phyloP scores from a whole-genome alignment of 1,284 basidiomycete genomes.

The Fomes fomentarius region DNA sequence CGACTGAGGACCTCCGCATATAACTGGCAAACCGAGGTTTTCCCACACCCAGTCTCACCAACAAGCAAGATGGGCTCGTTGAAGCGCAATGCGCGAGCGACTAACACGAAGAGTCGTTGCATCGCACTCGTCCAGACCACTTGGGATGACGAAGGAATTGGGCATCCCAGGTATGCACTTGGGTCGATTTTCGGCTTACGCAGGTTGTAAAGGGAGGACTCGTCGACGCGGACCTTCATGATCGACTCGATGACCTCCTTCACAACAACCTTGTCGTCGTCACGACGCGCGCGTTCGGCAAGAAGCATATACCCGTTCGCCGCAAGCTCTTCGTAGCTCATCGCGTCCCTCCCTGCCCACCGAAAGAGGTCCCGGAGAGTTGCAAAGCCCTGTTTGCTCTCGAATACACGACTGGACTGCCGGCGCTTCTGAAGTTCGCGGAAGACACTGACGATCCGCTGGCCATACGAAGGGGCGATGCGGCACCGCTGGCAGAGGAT shows the following conservation, averaged over 20 bases:
- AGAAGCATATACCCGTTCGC: conserved; percentile 98
- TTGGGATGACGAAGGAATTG: conserved; percentile 50
- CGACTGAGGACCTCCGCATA: conserved; percentile 74
- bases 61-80: conserved; percentile 98
- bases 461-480: conserved; percentile 92
- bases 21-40: conserved; percentile 96
- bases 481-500: conserved; percentile 89
- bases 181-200: conserved; percentile 49
- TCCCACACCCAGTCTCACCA: conserved; percentile 97
- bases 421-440: conserved; percentile 92
- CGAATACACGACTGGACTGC: conserved; percentile 91
- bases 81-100: conserved; percentile 83
- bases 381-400: conserved; percentile 96
- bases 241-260: conserved; percentile 91
- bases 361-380: conserved; percentile 97
- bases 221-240: conserved; percentile 89
- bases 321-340: conserved; percentile 91
- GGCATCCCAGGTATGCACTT: conserved; percentile 55
- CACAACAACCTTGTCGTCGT: conserved; percentile 88
- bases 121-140: conserved; percentile 94
- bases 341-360: conserved; percentile 91
- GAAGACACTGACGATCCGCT: conserved; percentile 92
- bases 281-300: conserved; percentile 86
- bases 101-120: conserved; percentile 87
- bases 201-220: conserved; percentile 69